These are phyloP conservation scores for Phytophthora cactorum DNA, from an alignment of 352 stramenopile species.

Conservation along the genomic window DNA sequence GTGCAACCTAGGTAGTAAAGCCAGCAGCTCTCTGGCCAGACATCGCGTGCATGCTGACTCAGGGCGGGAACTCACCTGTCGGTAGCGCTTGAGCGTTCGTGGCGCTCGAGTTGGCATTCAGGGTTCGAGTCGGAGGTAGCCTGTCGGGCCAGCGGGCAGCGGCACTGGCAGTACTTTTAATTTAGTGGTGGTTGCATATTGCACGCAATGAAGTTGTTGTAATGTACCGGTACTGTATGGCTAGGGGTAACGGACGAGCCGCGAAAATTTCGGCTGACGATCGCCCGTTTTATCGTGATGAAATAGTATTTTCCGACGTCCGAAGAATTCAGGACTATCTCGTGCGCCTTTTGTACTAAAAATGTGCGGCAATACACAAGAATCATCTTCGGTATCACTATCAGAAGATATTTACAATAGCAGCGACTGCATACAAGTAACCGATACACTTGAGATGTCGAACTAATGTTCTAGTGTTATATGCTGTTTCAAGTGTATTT, in stretches of 20 bases:
- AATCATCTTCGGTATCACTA: no score
- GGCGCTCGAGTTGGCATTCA: neutral
- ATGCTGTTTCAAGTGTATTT: neutral
- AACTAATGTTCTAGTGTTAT: constrained; percentile 1
- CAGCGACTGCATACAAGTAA: no score
- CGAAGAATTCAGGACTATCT: neutral
- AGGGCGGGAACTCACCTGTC: neutral
- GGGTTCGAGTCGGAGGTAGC: neutral
- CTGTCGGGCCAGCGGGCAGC: neutral
- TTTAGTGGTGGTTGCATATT: no score
- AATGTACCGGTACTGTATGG: neutral
- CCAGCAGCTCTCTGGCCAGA: constrained; percentile 9
- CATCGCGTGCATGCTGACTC: constrained; percentile 13
- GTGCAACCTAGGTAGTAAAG: constrained; percentile 14
- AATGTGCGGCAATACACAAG: neutral
- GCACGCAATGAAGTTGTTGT: no score
- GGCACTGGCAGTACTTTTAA: no score
- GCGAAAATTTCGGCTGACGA: constrained; percentile 11
- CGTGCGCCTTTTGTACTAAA: neutral
- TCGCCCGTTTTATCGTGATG: neutral
- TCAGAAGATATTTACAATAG: no score
- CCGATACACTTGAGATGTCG: no score
- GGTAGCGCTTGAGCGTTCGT: neutral
- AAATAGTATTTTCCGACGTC: neutral
- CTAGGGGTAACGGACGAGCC: constrained; percentile 1